These are phyloP conservation scores for Globisporangium polare DNA, from an alignment of 352 stramenopile genomes.

Conservation along the genomic window DNA sequence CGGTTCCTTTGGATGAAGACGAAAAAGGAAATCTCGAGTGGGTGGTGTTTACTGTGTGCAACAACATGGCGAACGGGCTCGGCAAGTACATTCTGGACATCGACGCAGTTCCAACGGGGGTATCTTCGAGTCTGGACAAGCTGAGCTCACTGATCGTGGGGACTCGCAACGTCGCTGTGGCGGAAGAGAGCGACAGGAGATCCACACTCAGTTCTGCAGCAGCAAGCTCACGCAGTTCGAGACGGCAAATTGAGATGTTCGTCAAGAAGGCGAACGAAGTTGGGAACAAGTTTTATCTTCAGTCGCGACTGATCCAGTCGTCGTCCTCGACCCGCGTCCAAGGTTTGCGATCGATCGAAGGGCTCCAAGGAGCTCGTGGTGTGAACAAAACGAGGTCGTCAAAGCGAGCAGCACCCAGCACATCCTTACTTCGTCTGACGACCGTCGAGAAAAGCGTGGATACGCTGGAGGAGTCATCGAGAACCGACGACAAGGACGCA, in stretches of 20 bases:
- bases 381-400: neutral
- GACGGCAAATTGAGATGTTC: constrained; percentile 60
- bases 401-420: neutral
- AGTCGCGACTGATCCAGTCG: constrained; percentile 14
- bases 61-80: constrained; percentile 60
- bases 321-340: neutral
- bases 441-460: constrained; percentile 13
- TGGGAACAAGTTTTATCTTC: constrained; percentile 54
- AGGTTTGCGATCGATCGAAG: neutral
- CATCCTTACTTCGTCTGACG: constrained; percentile 14
- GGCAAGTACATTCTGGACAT: constrained; percentile 74
- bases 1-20: constrained; percentile 36
- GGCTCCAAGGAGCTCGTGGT: neutral
- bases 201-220: neutral
- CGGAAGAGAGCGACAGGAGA: constrained; percentile 1
- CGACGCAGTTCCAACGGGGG: constrained; percentile 47
- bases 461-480: constrained; percentile 7
- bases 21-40: constrained; percentile 70
- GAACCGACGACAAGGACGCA: neutral
- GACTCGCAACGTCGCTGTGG: constrained; percentile 21
- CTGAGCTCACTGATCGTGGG: constrained; percentile 50
- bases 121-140: constrained; percentile 69
- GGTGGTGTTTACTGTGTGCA: constrained; percentile 75
- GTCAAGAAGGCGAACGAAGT: constrained; percentile 39
- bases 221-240: constrained; percentile 12